Evolutionary conservation across 78 protist genomes (phyloP), one percentile per base, ranked within the genome.

Genomic region (Monocercomonoides exilis): DNA sequence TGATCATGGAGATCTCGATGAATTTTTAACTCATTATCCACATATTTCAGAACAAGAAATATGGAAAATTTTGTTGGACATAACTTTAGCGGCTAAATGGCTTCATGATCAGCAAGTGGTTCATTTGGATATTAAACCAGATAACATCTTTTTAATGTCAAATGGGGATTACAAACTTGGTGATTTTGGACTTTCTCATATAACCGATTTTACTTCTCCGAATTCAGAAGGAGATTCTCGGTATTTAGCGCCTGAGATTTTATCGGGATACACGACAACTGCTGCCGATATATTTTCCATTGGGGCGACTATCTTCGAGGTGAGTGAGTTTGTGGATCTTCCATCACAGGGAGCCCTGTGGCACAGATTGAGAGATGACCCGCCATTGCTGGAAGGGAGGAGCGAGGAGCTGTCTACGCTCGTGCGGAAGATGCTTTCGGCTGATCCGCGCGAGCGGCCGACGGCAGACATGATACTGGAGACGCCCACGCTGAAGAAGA

Each of bases 41-140:
- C 36, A 11, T 1, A 43, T 92, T 21, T 46, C 32, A 33, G 94
- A 92, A 70, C 90, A 86, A 34, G 42, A 77, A n/a, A 43, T 92
- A 6, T 92, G 94, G 92, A 84, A 64, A 46, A 77, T 90, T 38
- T 77, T 89, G 34, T 36, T 88, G 32, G 94, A 92, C 82, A 54
- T 87, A 33, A 86, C 89, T 44, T 81, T 82, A 5, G 96, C 93
- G 6, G 86, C 92, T 1, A 41, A 87, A 81, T 91, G 90, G 43
- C 77, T 94, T 1, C 96, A 94, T 87, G 0, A 38, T 34, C 84
- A 21, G 38, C 43, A 89, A 33, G 84, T 94, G 85, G 34, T 94
- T 33, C 96, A 94, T 84, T 38, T 92, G 36, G 96, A 94, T 90
- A 77, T 94, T 33, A 94, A 94, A 87, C 91, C 96, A 2, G 96